These are phyloP conservation scores for Fistulifera solaris DNA, from an alignment of 108 stramenopile species.

Conservation along the genomic window DNA sequence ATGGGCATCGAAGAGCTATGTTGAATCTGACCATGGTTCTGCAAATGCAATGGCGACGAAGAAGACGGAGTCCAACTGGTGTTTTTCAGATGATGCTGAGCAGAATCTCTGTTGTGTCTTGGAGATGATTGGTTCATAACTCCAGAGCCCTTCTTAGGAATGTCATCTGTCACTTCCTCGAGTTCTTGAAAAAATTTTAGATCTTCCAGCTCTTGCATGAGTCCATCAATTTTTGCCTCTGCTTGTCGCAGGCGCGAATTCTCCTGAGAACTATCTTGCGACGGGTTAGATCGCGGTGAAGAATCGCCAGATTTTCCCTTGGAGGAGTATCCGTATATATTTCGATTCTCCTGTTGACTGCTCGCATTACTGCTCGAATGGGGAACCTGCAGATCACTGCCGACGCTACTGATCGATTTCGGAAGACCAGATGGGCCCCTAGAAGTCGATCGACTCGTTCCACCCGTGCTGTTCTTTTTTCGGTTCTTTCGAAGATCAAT, in stretches of 20 bases:
- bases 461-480: neutral
- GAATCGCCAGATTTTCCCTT: neutral
- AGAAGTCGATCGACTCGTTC: neutral
- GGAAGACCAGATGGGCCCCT: neutral
- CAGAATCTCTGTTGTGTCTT: neutral
- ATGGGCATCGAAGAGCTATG: neutral
- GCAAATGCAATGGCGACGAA: neutral
- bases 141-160: slow-evolving; percentile 13
- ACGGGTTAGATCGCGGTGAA: slow-evolving; percentile 12
- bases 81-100: neutral
- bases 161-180: slow-evolving; percentile 17
- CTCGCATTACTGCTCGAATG: neutral
- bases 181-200: slow-evolving; percentile 45
- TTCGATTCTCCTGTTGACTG: neutral
- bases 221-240: slow-evolving; percentile 31
- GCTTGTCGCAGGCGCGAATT: slow-evolving; percentile 20
- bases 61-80: slow-evolving; percentile 15
- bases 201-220: slow-evolving; percentile 40
- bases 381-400: neutral
- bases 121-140: slow-evolving; percentile 2
- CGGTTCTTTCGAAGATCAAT: neutral
- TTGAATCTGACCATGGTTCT: neutral
- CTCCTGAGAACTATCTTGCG: slow-evolving; percentile 23
- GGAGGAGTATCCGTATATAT: neutral
- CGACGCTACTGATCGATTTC: slow-evolving; percentile 1